Evolutionary conservation across 805 yeast species (phyloP).

Genomic region (Lipomyces orientalis): DNA sequence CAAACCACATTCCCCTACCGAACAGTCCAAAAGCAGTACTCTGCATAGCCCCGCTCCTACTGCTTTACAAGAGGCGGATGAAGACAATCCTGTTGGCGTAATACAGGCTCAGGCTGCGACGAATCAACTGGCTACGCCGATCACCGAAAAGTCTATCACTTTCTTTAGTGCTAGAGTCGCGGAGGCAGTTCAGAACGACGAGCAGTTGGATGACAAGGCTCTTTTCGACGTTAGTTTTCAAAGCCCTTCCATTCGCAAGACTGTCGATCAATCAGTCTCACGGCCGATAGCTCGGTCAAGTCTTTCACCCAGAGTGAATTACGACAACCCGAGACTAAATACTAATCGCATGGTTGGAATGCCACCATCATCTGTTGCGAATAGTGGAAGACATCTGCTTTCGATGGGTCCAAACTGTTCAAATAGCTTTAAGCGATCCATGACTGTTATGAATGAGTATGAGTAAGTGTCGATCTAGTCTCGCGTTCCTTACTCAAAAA

Average conservation of each 20-base stretch:
- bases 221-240: conserved; percentile 39
- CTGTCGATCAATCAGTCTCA: conserved; percentile 41
- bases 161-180: conserved; percentile 44
- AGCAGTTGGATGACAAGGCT: conserved; percentile 35
- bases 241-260: conserved; percentile 41
- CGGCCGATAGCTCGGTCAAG: conserved; percentile 35
- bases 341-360: conserved; percentile 15
- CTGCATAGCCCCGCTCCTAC: neutral
- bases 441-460: neutral
- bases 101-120: neutral
- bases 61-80: neutral
- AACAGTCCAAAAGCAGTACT: neutral
- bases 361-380: conserved; percentile 16
- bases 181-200: conserved; percentile 39
- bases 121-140: neutral
- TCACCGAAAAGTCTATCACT: conserved; percentile 16
- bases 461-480: neutral
- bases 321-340: conserved; percentile 17
- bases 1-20: neutral
- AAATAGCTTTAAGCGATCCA: conserved; percentile 3
- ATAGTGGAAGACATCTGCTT: neutral
- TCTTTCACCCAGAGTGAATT: neutral
- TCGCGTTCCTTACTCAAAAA: neutral
- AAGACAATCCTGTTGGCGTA: neutral
- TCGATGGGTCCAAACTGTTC: neutral